Evolutionary conservation across 108 stramenopile species (phyloP).

Genomic region (Skeletonema grethae): DNA sequence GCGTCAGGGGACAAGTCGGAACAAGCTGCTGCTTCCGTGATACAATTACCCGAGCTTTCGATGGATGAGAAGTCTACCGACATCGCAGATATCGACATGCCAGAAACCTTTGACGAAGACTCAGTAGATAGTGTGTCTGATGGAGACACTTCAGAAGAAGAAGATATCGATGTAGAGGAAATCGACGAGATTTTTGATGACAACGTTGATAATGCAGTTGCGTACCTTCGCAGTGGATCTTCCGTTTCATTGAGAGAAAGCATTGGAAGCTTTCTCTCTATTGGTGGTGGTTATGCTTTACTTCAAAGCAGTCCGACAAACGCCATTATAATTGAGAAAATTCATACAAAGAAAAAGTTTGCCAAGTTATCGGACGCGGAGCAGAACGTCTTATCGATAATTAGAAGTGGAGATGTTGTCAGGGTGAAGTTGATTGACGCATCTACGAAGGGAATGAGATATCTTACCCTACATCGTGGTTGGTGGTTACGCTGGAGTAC

Average conservation of each 20-base stretch:
- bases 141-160: constrained; percentile 4
- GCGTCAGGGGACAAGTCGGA: background rate
- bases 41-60: background rate
- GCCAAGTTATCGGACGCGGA: background rate
- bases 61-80: background rate
- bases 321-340: constrained; percentile 63
- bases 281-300: constrained; percentile 81
- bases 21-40: background rate
- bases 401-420: constrained; percentile 84
- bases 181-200: background rate
- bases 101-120: background rate
- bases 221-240: constrained; percentile 69
- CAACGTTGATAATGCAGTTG: background rate
- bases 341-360: constrained; percentile 27
- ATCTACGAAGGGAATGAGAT: constrained; percentile 53
- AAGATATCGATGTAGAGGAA: constrained; percentile 1
- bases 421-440: constrained; percentile 63
- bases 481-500: constrained; percentile 94
- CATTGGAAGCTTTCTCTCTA: constrained; percentile 50
- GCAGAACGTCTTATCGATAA: constrained; percentile 43
- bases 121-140: background rate
- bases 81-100: background rate
- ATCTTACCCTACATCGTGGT: constrained; percentile 82
- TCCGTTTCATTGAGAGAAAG: constrained; percentile 59
- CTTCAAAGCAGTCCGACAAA: constrained; percentile 59